Evolutionary conservation across 768 basidiomycete species (phyloP).

Genomic region (Boletus patriciae): DNA sequence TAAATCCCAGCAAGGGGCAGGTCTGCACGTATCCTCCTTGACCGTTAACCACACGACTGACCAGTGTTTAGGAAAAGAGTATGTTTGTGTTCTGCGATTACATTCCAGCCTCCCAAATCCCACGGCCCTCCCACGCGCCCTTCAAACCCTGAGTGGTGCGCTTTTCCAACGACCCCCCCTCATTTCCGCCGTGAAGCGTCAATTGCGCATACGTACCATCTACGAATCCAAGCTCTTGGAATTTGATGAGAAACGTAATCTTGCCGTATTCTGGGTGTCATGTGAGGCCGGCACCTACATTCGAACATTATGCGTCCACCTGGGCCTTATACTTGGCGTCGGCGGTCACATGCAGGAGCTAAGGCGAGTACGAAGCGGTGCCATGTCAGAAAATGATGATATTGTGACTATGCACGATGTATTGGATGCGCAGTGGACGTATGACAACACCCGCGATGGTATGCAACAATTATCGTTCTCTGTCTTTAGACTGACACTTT

Average conservation of each 20-base stretch:
- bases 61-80: constrained; percentile 78
- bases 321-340: constrained; percentile 91
- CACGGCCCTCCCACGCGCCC: constrained; percentile 83
- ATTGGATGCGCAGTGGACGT: constrained; percentile 97
- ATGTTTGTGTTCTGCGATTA: constrained; percentile 93
- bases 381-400: constrained; percentile 96
- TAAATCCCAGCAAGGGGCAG: constrained; percentile 98
- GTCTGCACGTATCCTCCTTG: constrained; percentile 42
- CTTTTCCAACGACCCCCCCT: constrained; percentile 98
- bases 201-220: constrained; percentile 95
- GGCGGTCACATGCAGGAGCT: constrained; percentile 99
- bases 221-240: constrained; percentile 95
- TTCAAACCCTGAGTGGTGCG: constrained; percentile 96
- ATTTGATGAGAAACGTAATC: constrained; percentile 95
- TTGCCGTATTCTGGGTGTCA: constrained; percentile 97
- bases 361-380: constrained; percentile 90
- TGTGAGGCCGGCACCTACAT: constrained; percentile 98
- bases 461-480: constrained; percentile 19
- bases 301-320: constrained; percentile 95
- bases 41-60: constrained; percentile 1
- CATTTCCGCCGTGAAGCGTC: constrained; percentile 98
- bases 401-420: constrained; percentile 99
- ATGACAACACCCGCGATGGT: constrained; percentile 98
- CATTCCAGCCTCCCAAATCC: constrained; percentile 82
- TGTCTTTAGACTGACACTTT: constrained; percentile 14